Percentiles rank a stretch among this genome's conserved stretches.
phyloP scores from a whole-genome alignment of 208 protist species.

The Wallacemonas sp. region DNA sequence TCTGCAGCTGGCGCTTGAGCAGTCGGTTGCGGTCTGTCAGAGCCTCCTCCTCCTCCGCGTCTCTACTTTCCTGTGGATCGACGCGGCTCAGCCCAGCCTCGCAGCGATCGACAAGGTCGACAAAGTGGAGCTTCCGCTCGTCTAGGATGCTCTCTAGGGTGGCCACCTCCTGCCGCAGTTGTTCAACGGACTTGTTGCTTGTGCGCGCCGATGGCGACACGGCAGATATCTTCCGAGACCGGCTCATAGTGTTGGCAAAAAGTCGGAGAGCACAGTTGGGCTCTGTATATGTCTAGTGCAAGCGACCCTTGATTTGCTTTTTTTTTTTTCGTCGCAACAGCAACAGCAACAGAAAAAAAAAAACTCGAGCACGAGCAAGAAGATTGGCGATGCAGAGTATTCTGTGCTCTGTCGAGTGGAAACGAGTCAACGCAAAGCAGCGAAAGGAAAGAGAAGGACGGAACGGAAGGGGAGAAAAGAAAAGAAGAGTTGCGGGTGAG shows the following conservation, averaged over 20 bases:
- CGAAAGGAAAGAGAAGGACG: not conserved
- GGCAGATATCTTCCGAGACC: conserved; percentile 1
- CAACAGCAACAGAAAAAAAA: not conserved
- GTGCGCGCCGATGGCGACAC: not conserved
- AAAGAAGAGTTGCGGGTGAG: too few species aligned
- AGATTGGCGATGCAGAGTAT: not conserved
- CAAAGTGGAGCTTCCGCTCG: conserved; percentile 31
- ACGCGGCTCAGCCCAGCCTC: conserved; percentile 6
- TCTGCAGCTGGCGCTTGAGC: conserved; percentile 40
- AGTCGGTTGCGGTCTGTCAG: conserved; percentile 24
- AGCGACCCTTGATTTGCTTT: too few species aligned
- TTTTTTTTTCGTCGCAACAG: too few species aligned
- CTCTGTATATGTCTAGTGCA: too few species aligned
- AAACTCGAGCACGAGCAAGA: not conserved
- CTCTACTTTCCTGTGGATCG: not conserved
- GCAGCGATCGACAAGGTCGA: conserved; percentile 27
- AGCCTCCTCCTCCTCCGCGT: conserved; percentile 11
- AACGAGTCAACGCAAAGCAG: not conserved
- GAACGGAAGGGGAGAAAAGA: too few species aligned
- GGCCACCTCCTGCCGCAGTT: conserved; percentile 38
- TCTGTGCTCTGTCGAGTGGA: not conserved
- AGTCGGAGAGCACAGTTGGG: not conserved
- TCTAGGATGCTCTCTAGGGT: conserved; percentile 33
- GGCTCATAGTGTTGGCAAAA: not conserved
- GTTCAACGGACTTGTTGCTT: conserved; percentile 18